A percentile compares a stretch with the other conserved stretches of the same genome.
Evolutionary conservation across 1,139 yeast genomes (phyloP).

Genomic region (Hanseniaspora uvarum): DNA sequence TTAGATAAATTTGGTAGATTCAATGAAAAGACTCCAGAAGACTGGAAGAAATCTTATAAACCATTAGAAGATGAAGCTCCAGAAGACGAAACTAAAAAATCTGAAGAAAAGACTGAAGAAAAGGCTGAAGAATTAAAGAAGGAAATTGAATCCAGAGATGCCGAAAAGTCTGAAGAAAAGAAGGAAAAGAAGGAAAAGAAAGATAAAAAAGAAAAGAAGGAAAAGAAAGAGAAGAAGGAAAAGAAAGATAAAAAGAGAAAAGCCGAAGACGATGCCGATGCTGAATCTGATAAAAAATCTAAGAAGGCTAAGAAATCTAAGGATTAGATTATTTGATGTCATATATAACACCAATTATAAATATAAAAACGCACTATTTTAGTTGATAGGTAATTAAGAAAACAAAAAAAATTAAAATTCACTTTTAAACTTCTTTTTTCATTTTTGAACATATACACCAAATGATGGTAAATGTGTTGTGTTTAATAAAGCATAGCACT

Average conservation of each 20-base stretch:
- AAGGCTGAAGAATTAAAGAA: constrained; percentile 26
- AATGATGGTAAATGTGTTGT: too few species aligned
- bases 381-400: constrained; percentile 5
- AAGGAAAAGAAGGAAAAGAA: constrained; percentile 47
- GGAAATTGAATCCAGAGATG: constrained; percentile 26
- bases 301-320: constrained; percentile 41
- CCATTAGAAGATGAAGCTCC: constrained; percentile 47
- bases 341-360: background rate
- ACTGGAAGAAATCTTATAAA: constrained; percentile 82
- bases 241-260: constrained; percentile 53
- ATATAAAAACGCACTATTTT: background rate
- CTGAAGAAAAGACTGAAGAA: constrained; percentile 35
- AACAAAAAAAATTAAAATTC: background rate
- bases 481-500: too few species aligned
- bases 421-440: background rate
- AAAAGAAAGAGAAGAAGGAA: constrained; percentile 57
- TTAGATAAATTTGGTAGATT: constrained; percentile 89
- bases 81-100: constrained; percentile 33
- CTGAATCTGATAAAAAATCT: constrained; percentile 45
- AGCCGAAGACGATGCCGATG: constrained; percentile 52
- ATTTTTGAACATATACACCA: too few species aligned
- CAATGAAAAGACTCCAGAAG: constrained; percentile 85
- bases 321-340: constrained; percentile 8
- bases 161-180: constrained; percentile 33
- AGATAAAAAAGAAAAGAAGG: constrained; percentile 55